Conservation (phyloP, 1,284 basidiomycete species). For the Blastosporella zonata region DNA sequence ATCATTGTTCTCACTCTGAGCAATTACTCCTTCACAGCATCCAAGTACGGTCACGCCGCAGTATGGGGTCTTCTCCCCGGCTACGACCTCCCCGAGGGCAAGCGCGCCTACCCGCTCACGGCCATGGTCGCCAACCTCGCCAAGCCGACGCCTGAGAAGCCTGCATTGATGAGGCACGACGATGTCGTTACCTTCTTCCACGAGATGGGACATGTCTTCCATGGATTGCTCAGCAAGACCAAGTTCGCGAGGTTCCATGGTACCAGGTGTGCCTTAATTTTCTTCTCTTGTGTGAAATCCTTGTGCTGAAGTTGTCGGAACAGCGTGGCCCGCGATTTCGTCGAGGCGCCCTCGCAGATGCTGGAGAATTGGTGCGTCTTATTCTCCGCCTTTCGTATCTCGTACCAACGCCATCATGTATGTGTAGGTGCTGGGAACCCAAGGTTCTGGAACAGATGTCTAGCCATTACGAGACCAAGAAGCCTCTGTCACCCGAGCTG, state of each 20-base stretch:
- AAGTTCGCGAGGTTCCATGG: conserved; percentile 78
- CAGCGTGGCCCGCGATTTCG: conserved; percentile 78
- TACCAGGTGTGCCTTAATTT: conserved; percentile 43
- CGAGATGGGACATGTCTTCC: conserved; percentile 88
- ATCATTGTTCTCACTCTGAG: neutral
- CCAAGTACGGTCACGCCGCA: conserved; percentile 84
- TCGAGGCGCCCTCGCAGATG: conserved; percentile 88
- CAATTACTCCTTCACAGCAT: conserved; percentile 36
- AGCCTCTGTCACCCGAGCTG: conserved; percentile 69
- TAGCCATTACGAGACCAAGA: conserved; percentile 72
- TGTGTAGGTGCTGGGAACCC: conserved; percentile 71
- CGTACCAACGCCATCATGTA: neutral
- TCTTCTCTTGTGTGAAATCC: neutral
- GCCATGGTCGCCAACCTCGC: conserved; percentile 89
- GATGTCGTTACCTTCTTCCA: conserved; percentile 82
- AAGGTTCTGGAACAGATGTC: conserved; percentile 74
- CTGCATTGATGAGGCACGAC: conserved; percentile 80
- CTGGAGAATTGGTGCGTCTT: conserved; percentile 76
- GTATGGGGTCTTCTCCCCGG: conserved; percentile 76
- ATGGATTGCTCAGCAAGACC: conserved; percentile 72
- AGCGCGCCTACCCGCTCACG: conserved; percentile 67
- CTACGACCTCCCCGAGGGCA: conserved; percentile 50
- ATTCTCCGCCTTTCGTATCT: neutral
- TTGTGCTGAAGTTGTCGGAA: conserved; percentile 1
- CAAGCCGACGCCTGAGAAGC: conserved; percentile 75